phyloP scores from a whole-genome alignment of 2,329 filamentous ascomycete genomes.

The Biscogniauxia mediterranea region DNA sequence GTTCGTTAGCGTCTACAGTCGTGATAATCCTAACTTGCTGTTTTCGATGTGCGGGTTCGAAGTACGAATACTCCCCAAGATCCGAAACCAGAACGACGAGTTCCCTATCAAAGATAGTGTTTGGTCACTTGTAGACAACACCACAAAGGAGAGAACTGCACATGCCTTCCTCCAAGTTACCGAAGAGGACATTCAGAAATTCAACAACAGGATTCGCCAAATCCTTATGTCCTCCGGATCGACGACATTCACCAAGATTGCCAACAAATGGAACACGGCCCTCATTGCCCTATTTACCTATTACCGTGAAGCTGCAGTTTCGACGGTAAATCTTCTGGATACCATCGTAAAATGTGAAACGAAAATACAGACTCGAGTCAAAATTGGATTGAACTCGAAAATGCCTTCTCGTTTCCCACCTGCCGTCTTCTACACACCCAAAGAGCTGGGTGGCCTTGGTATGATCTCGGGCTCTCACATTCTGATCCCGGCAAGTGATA shows the following conservation, averaged over 20 bases:
- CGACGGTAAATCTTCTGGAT: conserved; percentile 88
- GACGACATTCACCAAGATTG: conserved; percentile 98
- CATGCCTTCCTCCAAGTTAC: conserved; percentile 98
- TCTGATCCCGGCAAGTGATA: conserved; percentile 93
- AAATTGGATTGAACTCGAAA: conserved; percentile 98
- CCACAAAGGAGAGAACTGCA: conserved; percentile 93
- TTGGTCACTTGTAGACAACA: conserved; percentile 95
- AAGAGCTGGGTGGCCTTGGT: conserved; percentile 92
- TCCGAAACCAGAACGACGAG: conserved; percentile 90
- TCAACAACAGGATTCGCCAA: conserved; percentile 97
- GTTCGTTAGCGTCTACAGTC: conserved; percentile 95
- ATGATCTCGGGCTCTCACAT: conserved; percentile 99
- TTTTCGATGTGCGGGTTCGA: conserved; percentile 99
- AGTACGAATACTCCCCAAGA: conserved; percentile 93
- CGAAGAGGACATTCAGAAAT: conserved; percentile 96
- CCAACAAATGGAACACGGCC: conserved; percentile 99
- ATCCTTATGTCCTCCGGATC: conserved; percentile 99
- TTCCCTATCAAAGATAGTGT: conserved; percentile 98
- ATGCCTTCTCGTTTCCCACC: conserved; percentile 99
- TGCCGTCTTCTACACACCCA: conserved; percentile 97
- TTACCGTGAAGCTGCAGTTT: conserved; percentile 95
- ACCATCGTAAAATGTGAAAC: conserved; percentile 99
- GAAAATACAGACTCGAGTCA: conserved; percentile 98
- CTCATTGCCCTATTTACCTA: conserved; percentile 97
- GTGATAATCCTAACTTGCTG: conserved; percentile 93